Percentiles rank a stretch among this genome's conserved stretches.
phyloP scores from a whole-genome alignment of 1,284 basidiomycete genomes.

The Trametes versicolor region DNA sequence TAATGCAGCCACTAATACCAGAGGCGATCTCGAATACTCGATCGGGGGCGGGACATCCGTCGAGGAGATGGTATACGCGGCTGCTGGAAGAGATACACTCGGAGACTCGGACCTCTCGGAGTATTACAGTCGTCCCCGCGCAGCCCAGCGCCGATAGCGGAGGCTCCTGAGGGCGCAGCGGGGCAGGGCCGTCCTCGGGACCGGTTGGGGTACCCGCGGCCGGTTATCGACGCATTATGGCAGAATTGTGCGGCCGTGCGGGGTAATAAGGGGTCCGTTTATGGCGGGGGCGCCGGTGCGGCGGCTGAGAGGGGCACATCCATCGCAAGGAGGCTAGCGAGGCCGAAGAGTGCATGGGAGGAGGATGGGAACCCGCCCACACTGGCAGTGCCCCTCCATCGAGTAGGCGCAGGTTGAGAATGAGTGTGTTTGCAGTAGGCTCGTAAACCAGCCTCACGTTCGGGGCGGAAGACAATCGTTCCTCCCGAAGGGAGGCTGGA shows the following conservation, averaged over 20 bases:
- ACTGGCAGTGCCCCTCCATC: background rate
- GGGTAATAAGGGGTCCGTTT: background rate
- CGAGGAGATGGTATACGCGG: background rate
- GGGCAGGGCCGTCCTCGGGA: conserved; percentile 12
- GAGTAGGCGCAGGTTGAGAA: background rate
- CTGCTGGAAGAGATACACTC: background rate
- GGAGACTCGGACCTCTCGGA: background rate
- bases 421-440: too few species aligned
- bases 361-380: background rate
- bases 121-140: background rate
- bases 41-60: conserved; percentile 1
- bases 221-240: conserved; percentile 13
- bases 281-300: background rate
- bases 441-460: too few species aligned
- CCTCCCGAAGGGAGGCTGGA: too few species aligned
- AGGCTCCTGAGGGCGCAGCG: too few species aligned
- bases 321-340: background rate
- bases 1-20: background rate
- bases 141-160: background rate
- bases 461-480: too few species aligned
- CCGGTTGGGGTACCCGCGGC: conserved; percentile 15
- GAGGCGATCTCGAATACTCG: background rate
- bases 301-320: background rate
- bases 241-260: background rate
- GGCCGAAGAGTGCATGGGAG: background rate